phyloP scores from a whole-genome alignment of 73 alveolate genomes.

The Effrenium voratum region DNA sequence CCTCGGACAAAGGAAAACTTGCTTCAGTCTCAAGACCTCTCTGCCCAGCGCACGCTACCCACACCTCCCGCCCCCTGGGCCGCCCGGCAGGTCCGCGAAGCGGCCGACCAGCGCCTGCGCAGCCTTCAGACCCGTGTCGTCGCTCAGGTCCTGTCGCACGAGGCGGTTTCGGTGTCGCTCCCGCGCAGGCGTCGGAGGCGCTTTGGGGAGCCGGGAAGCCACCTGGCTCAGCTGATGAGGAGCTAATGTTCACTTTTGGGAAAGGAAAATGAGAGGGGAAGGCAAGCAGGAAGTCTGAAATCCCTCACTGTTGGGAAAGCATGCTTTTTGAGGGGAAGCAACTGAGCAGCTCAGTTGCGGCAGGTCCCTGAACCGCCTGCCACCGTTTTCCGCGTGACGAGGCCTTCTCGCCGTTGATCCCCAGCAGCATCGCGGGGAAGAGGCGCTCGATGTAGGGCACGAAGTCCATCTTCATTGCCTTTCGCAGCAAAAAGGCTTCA shows the following conservation, averaged over 20 bases:
- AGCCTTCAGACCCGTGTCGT: slow-evolving; percentile 66
- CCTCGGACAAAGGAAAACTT: too few species aligned
- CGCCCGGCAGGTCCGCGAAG: slow-evolving; percentile 53
- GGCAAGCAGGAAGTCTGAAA: too few species aligned
- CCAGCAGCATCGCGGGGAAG: slow-evolving; percentile 84
- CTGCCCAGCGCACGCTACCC: not conserved
- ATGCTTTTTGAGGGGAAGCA: too few species aligned
- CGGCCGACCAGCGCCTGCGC: slow-evolving; percentile 78
- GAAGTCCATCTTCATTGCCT: slow-evolving; percentile 92
- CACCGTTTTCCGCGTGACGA: too few species aligned
- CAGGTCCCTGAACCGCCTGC: too few species aligned
- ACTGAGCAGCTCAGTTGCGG: too few species aligned
- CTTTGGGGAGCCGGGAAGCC: too few species aligned
- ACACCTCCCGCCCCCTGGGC: not conserved
- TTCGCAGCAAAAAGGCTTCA: not conserved
- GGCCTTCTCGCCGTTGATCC: slow-evolving; percentile 83
- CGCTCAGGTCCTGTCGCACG: slow-evolving; percentile 23
- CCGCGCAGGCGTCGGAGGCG: too few species aligned
- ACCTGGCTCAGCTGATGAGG: too few species aligned
- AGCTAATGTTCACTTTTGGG: too few species aligned
- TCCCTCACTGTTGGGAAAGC: too few species aligned
- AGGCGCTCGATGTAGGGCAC: slow-evolving; percentile 80
- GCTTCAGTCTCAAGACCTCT: not conserved
- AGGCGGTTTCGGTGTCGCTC: slow-evolving; percentile 45
- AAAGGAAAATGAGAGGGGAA: too few species aligned